Percentiles rank a stretch among this genome's conserved stretches.
Evolutionary conservation across 163 green algal genomes (phyloP).

Genomic region (Chloroidium sp.): DNA sequence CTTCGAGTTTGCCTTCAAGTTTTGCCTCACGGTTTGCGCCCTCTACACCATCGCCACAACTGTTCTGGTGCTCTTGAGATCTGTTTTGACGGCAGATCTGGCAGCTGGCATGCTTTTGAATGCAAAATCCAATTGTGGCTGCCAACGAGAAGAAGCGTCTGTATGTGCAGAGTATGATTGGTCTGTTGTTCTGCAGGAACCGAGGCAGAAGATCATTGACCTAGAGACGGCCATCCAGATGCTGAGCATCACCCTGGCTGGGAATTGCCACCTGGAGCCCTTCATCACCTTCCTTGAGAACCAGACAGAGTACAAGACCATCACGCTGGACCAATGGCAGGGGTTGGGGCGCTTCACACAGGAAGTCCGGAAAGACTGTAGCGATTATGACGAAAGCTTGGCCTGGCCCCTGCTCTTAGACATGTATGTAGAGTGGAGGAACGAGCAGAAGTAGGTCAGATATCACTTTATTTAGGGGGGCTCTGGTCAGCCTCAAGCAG

Average conservation of each 20-base stretch:
- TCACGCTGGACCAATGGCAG: constrained; percentile 52
- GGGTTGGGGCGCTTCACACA: constrained; percentile 42
- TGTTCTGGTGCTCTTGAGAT: too few relatives aligned
- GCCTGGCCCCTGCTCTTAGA: constrained; percentile 54
- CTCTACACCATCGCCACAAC: too few relatives aligned
- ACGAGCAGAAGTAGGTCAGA: background rate
- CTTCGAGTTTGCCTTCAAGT: constrained; percentile 47
- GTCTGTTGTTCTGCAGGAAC: constrained; percentile 23
- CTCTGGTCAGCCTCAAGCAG: too few relatives aligned
- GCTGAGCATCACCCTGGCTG: constrained; percentile 36
- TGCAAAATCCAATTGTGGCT: too few relatives aligned
- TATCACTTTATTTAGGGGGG: background rate
- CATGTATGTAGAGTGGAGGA: constrained; percentile 40
- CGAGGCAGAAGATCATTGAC: constrained; percentile 54
- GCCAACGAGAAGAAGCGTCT: too few relatives aligned
- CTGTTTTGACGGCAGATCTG: background rate
- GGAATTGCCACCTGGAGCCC: constrained; percentile 20
- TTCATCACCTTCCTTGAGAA: constrained; percentile 40
- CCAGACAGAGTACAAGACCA: constrained; percentile 40
- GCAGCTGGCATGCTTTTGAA: background rate
- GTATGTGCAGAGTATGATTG: too few relatives aligned
- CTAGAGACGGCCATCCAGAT: constrained; percentile 41
- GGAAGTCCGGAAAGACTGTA: constrained; percentile 39
- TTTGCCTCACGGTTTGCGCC: constrained; percentile 40
- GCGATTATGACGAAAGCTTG: constrained; percentile 45